phyloP scores from a whole-genome alignment of 192 early-diverging fungal genomes.

The Podila verticillata region DNA sequence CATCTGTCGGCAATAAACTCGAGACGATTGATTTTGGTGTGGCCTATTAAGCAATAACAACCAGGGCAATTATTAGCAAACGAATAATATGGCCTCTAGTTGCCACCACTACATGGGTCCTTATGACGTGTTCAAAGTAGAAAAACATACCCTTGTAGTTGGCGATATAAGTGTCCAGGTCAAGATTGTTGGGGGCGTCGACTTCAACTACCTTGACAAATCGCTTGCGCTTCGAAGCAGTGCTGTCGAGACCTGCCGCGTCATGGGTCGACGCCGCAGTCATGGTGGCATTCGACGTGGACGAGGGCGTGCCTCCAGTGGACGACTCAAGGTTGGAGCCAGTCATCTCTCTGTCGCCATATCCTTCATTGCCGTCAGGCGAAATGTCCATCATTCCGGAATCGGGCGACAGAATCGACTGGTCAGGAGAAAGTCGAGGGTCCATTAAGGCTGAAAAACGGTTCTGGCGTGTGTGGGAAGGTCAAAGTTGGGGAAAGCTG shows the following conservation, averaged over 20 bases:
- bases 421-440: constrained; percentile 44
- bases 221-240: constrained; percentile 54
- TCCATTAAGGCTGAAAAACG: constrained; percentile 15
- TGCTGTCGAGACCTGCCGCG: constrained; percentile 9
- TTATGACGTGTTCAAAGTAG: neutral
- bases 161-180: constrained; percentile 70
- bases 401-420: constrained; percentile 17
- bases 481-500: neutral
- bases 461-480: neutral
- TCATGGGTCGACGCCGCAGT: constrained; percentile 9
- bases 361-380: constrained; percentile 9
- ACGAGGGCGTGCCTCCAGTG: constrained; percentile 31
- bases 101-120: neutral
- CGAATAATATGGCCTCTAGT: neutral
- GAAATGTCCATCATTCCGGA: constrained; percentile 43
- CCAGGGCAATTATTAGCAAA: constrained; percentile 4
- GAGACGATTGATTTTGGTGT: constrained; percentile 73
- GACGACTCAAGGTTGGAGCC: constrained; percentile 2
- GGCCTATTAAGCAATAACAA: constrained; percentile 53
- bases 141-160: constrained; percentile 68
- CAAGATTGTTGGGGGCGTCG: constrained; percentile 62
- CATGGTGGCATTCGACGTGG: constrained; percentile 36
- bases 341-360: constrained; percentile 35
- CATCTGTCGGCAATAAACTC: constrained; percentile 80
- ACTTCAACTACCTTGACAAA: constrained; percentile 54